Percentiles rank a stretch among this genome's conserved stretches.
Conservation (phyloP, 176 grass and related monocot genomes). For the Coix lacrymajobi region DNA sequence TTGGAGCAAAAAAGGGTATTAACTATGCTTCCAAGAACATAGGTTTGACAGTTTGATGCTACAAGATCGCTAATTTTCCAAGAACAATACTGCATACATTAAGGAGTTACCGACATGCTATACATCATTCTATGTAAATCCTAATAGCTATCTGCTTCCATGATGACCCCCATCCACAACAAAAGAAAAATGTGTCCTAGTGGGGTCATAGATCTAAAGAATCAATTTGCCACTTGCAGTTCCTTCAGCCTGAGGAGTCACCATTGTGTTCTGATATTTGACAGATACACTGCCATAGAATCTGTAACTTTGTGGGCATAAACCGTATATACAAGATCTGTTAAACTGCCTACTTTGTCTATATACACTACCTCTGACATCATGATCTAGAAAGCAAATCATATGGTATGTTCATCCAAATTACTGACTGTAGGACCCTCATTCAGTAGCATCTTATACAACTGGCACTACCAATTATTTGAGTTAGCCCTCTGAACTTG, state of each 20-base stretch:
- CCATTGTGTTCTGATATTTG: background rate
- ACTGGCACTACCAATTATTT: constrained; percentile 27
- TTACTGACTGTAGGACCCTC: background rate
- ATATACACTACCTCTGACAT: background rate
- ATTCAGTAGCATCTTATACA: background rate
- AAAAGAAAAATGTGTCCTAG: background rate
- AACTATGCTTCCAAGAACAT: background rate
- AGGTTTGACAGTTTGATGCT: background rate
- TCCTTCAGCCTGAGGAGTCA: background rate
- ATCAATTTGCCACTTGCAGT: background rate
- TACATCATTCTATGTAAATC: background rate
- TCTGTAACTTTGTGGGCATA: background rate
- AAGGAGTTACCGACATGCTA: background rate
- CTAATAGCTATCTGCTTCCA: background rate
- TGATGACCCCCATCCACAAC: background rate
- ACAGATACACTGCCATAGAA: background rate
- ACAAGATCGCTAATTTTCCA: background rate
- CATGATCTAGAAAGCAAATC: background rate
- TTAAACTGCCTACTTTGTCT: background rate
- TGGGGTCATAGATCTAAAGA: background rate
- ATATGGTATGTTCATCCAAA: background rate
- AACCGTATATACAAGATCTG: constrained; percentile 5
- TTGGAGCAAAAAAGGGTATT: background rate
- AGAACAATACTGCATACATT: background rate
- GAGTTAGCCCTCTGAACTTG: constrained; percentile 51